These are phyloP conservation scores for Friedmanniomyces endolithicus DNA, from an alignment of 495 filamentous ascomycete species.

Conservation along the genomic window DNA sequence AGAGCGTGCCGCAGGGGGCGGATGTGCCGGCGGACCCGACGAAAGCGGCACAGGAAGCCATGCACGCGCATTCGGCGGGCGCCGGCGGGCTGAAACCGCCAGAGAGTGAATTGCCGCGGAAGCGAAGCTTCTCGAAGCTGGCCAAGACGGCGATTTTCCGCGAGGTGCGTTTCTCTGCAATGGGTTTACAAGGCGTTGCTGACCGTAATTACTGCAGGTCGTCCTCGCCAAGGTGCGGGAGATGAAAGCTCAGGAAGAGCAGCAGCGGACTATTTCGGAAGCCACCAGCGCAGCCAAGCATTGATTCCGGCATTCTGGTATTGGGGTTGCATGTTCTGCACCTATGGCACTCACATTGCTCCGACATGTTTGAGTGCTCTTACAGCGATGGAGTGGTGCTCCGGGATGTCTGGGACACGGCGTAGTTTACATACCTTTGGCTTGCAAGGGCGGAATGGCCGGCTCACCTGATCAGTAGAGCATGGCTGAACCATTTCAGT, in stretches of 20 bases:
- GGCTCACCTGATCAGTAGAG: no score
- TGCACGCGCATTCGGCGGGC: slow-evolving; percentile 22
- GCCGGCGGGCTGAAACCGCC: slow-evolving; percentile 6
- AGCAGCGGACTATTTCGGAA: slow-evolving; percentile 8
- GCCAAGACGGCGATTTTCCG: slow-evolving; percentile 89
- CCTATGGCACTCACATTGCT: no score
- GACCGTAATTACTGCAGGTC: slow-evolving; percentile 36
- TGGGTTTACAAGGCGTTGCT: not conserved
- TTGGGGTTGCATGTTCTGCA: no score
- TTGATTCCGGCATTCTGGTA: no score
- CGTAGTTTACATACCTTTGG: no score
- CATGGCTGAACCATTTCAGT: no score
- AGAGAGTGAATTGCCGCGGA: slow-evolving; percentile 33
- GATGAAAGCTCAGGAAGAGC: slow-evolving; percentile 49
- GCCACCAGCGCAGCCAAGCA: not conserved
- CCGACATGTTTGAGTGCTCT: no score
- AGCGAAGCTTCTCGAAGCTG: slow-evolving; percentile 57
- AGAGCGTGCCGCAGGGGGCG: slow-evolving; percentile 51
- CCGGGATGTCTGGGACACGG: no score
- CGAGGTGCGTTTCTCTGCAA: slow-evolving; percentile 35
- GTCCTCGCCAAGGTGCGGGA: slow-evolving; percentile 64
- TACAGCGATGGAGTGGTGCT: no score
- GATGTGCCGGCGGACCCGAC: slow-evolving; percentile 48
- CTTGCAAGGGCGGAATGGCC: no score
- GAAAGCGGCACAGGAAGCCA: slow-evolving; percentile 30